Percentiles rank a stretch among this genome's conserved stretches.
Conservation (phyloP, 1,284 basidiomycete species). For the Naganishia liquefaciens region DNA sequence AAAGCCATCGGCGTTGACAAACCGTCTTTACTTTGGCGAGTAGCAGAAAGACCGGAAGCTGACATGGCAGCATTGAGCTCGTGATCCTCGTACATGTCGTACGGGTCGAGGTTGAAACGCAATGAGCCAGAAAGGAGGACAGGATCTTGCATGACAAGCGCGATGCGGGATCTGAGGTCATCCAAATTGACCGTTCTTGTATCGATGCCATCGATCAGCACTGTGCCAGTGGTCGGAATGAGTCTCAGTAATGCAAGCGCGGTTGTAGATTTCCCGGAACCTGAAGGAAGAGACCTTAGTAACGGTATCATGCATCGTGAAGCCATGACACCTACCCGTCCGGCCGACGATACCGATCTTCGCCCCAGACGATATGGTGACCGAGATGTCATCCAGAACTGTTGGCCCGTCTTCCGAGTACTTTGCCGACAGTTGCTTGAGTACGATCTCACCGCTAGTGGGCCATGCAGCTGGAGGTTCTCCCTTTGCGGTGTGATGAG, state of each 20-base stretch:
- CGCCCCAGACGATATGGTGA: slow-evolving; percentile 63
- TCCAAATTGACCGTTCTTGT: slow-evolving; percentile 64
- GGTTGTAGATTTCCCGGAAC: slow-evolving; percentile 68
- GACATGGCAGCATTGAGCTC: slow-evolving; percentile 59
- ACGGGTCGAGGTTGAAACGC: slow-evolving; percentile 74
- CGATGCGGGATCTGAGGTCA: slow-evolving; percentile 57
- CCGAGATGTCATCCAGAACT: slow-evolving; percentile 62
- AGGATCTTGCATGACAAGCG: slow-evolving; percentile 66
- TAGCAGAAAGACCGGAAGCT: slow-evolving; percentile 41
- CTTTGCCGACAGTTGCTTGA: slow-evolving; percentile 58
- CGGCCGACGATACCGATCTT: slow-evolving; percentile 67
- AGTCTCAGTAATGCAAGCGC: slow-evolving; percentile 48
- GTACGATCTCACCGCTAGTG: slow-evolving; percentile 65
- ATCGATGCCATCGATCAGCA: slow-evolving; percentile 53
- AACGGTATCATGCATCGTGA: slow-evolving; percentile 55
- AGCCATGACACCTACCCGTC: slow-evolving; percentile 71
- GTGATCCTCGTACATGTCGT: slow-evolving; percentile 69
- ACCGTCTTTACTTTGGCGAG: slow-evolving; percentile 35
- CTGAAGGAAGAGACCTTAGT: slow-evolving; percentile 51
- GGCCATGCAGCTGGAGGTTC: slow-evolving; percentile 77
- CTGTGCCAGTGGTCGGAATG: slow-evolving; percentile 55
- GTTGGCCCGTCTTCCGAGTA: slow-evolving; percentile 54
- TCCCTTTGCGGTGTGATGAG: slow-evolving; percentile 57
- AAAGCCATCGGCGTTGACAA: slow-evolving; percentile 41
- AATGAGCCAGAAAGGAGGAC: slow-evolving; percentile 62